Evolutionary conservation across 768 basidiomycete genomes (phyloP).

Genomic region (Dacryopinax primogenitus): DNA sequence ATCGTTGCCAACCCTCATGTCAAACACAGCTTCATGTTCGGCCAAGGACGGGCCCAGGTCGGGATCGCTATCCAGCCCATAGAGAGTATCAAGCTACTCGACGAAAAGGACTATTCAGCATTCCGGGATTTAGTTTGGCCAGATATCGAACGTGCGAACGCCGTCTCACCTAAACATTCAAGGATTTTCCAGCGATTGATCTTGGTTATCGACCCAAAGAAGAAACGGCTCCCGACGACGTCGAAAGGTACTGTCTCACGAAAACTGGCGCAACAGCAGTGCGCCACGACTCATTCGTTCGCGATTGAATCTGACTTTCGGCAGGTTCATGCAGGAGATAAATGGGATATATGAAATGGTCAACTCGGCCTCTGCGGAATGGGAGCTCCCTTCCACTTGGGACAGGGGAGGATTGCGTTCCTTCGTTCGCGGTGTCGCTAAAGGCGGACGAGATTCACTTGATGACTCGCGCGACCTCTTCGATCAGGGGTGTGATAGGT

Average conservation of each 20-base stretch:
- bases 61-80: slow-evolving; percentile 33
- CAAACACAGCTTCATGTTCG: slow-evolving; percentile 30
- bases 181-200: neutral
- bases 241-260: neutral
- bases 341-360: neutral
- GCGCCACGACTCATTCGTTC: neutral
- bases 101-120: neutral
- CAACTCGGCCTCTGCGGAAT: neutral
- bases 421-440: neutral
- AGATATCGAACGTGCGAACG: neutral
- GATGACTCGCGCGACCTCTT: neutral
- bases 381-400: neutral
- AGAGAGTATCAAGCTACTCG: neutral
- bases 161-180: neutral
- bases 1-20: slow-evolving; percentile 28
- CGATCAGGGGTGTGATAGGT: neutral
- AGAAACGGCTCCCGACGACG: neutral
- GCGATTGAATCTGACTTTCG: neutral
- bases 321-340: neutral
- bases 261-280: neutral
- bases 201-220: neutral
- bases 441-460: neutral
- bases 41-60: slow-evolving; percentile 27
- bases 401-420: neutral
- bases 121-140: neutral